Evolutionary conservation across 2,329 filamentous ascomycete genomes (phyloP), one percentile per base, ranked within the genome.

Genomic region (Trichoderma sp.): DNA sequence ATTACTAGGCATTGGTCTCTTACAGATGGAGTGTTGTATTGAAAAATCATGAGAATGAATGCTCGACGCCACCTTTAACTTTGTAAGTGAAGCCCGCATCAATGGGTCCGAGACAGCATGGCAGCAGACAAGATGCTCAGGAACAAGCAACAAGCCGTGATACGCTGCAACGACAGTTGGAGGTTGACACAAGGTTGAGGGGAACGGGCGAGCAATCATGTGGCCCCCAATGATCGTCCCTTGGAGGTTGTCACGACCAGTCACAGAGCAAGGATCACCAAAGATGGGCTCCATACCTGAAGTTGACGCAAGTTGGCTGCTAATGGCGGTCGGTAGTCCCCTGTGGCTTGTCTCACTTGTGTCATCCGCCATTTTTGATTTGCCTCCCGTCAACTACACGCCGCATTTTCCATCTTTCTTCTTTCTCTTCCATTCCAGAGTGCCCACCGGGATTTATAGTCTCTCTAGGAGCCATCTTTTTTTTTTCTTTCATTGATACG

Each of bases 301-400:
- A 32, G 28, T 30, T 57, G 53, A 57, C 30, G 64, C 51, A 39
- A 26, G 21, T 30, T 43, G 8, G 32, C 15, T 53, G 47, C 28
- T 57, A 53, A 51, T 12, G n/a, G 32, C 6, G 21, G 28, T 43
- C 6, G 15, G 21, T 58, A 28, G 39, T 58, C 32, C 61, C 26
- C 47, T 39, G 61, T 64, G 61, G 61, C 61, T 64, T 67, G 64
- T 43, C 64, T 67, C 61, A 64, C 26, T 58, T 53, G 47, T 53
- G 43, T 57, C 64, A 57, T 36, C 64, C 64, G 26, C 64, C 11
- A 9, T 26, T 21, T 61, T 21, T 21, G n/a, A 32, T 61, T 34
- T 61, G 28, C 47, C 47, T 24, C 47, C 21, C 11, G 47, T 24
- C 47, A 53, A 24, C 47, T 14, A 53, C 11, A 24, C n/a, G 43